Base-by-base conservation (phyloP, 78 protist species). In the Pirum gemmata region DNA sequence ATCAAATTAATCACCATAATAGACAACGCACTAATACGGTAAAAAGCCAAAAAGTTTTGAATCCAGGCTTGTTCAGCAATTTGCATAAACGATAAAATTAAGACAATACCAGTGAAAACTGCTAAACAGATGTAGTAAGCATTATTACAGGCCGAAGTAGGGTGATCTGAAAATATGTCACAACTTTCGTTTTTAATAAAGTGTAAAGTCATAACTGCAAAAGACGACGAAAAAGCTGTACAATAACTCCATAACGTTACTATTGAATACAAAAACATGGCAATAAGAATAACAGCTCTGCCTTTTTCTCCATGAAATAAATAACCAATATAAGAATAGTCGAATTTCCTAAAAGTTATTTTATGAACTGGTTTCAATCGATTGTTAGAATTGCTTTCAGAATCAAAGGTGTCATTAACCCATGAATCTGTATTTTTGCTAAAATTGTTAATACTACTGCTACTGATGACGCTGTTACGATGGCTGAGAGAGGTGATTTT, bases 21-120 rank as follows among this genome's bases (percentile, higher is more conserved):
- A 0, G 51, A 8, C 29, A 82, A 82, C 37, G 86, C 86, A n/a
- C 40, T 73, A n/a, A 82, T 41, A 21, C 86, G 40, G 61, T 82
- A 82, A 35, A 13, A 27, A n/a, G 86, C 29, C 74, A 82, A 73
- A 61, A 82, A 26, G 79, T 82, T 18, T 34, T 82, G 86, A 34
- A 82, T 41, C 40, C 21, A 38, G 74, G 86, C 86, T 29, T 82
- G 86, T 61, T 82, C 86, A 18, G 79, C 86, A 61, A 82, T 27
- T 21, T 82, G 79, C n/a, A 31, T 25, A 21, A 82, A 34, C 51
- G 51, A 25, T 8, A 82, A 34, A n/a, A 73, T 82, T 0, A 82
- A 61, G n/a, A 82, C 86, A 18, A 82, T 82, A 41, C 26, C 13
- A 8, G 86, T 73, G 51, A 82, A 82, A 8, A 82, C 86, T 73